Evolutionary conservation across 1,139 yeast genomes (phyloP).

Genomic region (Spathaspora sp.): DNA sequence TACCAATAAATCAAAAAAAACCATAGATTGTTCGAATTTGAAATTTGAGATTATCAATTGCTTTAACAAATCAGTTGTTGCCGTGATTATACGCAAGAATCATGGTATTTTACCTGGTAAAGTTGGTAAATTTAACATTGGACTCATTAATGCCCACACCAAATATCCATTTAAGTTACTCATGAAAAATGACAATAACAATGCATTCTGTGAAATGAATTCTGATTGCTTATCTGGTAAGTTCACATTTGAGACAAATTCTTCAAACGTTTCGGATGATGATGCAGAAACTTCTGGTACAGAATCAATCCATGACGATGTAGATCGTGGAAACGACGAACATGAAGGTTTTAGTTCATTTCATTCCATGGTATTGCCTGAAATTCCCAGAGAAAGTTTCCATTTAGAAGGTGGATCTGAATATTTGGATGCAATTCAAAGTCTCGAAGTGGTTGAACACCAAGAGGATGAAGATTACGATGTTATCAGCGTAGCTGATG

Average conservation of each 20-base stretch:
- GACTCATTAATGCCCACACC: constrained; percentile 31
- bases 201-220: constrained; percentile 26
- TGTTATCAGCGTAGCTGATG: constrained; percentile 31
- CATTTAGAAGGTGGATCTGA: constrained; percentile 17
- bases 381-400: constrained; percentile 31
- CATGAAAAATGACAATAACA: constrained; percentile 23
- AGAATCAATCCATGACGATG: background rate
- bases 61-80: constrained; percentile 27
- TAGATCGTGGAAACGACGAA: constrained; percentile 5
- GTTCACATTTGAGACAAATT: constrained; percentile 11
- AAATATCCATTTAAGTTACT: constrained; percentile 34
- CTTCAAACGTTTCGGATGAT: background rate
- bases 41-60: constrained; percentile 32
- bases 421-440: constrained; percentile 23
- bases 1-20: constrained; percentile 26
- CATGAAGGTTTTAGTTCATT: constrained; percentile 18
- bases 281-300: background rate
- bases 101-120: constrained; percentile 35
- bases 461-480: constrained; percentile 29
- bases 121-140: constrained; percentile 34
- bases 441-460: constrained; percentile 4
- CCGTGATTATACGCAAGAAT: constrained; percentile 29
- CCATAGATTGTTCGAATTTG: constrained; percentile 33
- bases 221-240: constrained; percentile 26
- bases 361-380: constrained; percentile 37